Percentiles rank a stretch among this genome's conserved stretches.
These are phyloP conservation scores for Geranomyces michiganensis DNA, from an alignment of 192 early-diverging fungal species.

Conservation along the genomic window DNA sequence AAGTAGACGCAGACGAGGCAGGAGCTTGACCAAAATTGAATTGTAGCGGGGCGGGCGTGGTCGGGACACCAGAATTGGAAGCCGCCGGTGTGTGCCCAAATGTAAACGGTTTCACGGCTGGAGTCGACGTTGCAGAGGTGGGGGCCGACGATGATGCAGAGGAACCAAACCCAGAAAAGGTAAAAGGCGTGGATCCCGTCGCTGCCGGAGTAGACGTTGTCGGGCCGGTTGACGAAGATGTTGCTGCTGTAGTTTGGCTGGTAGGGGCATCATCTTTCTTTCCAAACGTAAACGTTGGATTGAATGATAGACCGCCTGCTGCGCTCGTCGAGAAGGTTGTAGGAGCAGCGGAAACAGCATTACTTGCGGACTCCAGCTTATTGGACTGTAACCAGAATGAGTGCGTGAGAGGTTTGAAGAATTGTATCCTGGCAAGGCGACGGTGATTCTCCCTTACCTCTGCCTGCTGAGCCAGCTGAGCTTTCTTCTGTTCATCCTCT, in stretches of 20 bases:
- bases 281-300: slow-evolving; percentile 11
- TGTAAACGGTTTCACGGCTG: neutral
- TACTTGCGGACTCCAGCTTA: neutral
- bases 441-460: neutral
- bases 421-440: neutral
- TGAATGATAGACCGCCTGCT: neutral
- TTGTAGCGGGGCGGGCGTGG: neutral
- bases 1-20: neutral
- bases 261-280: neutral
- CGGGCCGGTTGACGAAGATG: neutral
- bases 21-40: slow-evolving; percentile 1
- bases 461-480: neutral
- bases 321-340: neutral
- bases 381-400: neutral
- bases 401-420: neutral
- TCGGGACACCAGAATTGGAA: neutral
- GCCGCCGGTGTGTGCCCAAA: neutral
- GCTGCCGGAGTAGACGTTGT: slow-evolving; percentile 7
- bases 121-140: neutral
- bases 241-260: neutral
- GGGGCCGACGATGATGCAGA: neutral
- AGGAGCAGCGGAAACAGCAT: neutral
- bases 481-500: neutral
- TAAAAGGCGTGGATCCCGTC: neutral
- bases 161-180: neutral